Percentiles rank a stretch among this genome's conserved stretches.
These are phyloP conservation scores for Paralagenidium karlingii DNA, from an alignment of 352 stramenopile species.

Conservation along the genomic window DNA sequence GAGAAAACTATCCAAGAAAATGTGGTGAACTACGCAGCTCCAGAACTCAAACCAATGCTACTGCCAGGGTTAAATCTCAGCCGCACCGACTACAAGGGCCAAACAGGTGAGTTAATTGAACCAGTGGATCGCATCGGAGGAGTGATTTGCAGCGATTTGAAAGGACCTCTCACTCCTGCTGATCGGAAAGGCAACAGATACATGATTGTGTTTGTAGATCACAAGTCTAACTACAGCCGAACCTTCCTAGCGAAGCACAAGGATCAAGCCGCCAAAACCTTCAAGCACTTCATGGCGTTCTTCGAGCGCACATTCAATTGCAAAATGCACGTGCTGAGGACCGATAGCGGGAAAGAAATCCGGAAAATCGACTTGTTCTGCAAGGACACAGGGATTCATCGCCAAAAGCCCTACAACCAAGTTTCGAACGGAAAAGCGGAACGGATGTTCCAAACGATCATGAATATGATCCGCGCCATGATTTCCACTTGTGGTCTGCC, in stretches of 20 bases:
- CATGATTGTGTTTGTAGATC: background rate
- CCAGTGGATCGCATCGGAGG: background rate
- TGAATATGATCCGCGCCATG: background rate
- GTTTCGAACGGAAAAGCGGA: background rate
- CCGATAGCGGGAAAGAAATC: background rate
- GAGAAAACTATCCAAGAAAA: too few relatives aligned
- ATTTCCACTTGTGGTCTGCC: background rate
- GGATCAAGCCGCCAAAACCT: background rate
- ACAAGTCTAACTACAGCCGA: background rate
- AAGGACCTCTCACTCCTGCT: background rate
- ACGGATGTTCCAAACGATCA: background rate
- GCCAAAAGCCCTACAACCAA: background rate
- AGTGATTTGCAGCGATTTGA: constrained; percentile 1
- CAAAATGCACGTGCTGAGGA: background rate
- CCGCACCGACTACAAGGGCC: too few relatives aligned
- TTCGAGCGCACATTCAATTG: background rate
- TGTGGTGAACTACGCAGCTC: too few relatives aligned
- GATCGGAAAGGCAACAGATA: constrained; percentile 1
- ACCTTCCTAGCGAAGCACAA: background rate
- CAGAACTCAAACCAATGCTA: too few relatives aligned
- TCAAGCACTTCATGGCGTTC: background rate
- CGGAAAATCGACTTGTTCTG: background rate
- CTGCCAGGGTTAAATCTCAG: too few relatives aligned
- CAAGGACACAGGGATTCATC: background rate
- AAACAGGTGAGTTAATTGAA: too few relatives aligned